These are phyloP conservation scores for Auxenochlorella protothecoides DNA, from an alignment of 139 green algal genomes.

Conservation along the genomic window DNA sequence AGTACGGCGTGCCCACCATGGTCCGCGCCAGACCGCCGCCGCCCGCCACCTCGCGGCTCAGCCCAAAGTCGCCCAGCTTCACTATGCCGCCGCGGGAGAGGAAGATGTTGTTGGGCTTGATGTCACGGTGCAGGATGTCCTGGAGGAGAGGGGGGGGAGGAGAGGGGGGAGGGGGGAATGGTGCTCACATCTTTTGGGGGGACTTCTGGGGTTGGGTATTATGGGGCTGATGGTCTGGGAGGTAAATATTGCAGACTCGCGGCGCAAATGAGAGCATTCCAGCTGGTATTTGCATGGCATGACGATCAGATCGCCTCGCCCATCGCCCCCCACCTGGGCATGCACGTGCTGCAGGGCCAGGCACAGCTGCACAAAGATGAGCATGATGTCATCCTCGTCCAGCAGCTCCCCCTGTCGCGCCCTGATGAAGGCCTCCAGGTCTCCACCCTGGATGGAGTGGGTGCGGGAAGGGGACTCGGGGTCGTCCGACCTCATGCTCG, in stretches of 20 bases:
- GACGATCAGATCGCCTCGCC: neutral
- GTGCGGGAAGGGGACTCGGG: no score
- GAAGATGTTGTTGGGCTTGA: slow-evolving; percentile 36
- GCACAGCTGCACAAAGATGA: slow-evolving; percentile 64
- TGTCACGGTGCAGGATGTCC: slow-evolving; percentile 34
- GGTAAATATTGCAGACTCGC: no score
- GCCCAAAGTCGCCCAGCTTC: slow-evolving; percentile 63
- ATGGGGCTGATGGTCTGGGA: no score
- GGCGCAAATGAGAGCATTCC: no score
- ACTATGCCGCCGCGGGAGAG: slow-evolving; percentile 13
- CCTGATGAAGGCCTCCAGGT: slow-evolving; percentile 43
- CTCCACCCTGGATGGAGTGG: slow-evolving; percentile 31
- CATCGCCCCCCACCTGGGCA: slow-evolving; percentile 19
- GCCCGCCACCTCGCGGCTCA: slow-evolving; percentile 19
- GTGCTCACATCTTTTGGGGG: no score
- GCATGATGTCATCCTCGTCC: slow-evolving; percentile 63
- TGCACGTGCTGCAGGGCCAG: slow-evolving; percentile 54
- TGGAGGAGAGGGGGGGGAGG: slow-evolving; percentile 28
- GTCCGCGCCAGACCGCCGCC: slow-evolving; percentile 12
- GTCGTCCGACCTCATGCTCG: neutral
- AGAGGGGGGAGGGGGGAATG: neutral
- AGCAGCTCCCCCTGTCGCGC: slow-evolving; percentile 27
- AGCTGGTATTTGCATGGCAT: no score
- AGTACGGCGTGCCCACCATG: slow-evolving; percentile 49
- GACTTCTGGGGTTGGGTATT: no score